Percentiles rank a stretch among this genome's conserved stretches.
These are phyloP conservation scores for Verticillium nonalfalfae DNA, from an alignment of 2,329 filamentous ascomycete genomes.

Conservation along the genomic window DNA sequence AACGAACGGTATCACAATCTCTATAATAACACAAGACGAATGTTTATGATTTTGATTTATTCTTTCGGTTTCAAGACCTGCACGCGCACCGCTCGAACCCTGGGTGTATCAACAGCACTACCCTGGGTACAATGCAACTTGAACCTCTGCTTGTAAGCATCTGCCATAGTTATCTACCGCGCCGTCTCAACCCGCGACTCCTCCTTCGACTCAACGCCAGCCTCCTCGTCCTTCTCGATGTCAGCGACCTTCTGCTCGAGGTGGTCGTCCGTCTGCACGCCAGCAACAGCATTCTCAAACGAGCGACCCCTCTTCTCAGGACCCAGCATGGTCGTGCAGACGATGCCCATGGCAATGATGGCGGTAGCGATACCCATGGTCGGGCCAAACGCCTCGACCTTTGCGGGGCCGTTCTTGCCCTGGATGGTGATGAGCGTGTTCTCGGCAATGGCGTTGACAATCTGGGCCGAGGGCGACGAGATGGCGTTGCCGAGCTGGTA, in stretches of 20 bases:
- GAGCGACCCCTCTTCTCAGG: constrained; percentile 67
- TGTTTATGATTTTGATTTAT: no score
- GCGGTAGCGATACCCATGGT: constrained; percentile 72
- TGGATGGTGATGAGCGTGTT: constrained; percentile 47
- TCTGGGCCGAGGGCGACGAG: constrained; percentile 66
- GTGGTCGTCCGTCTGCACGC: constrained; percentile 18
- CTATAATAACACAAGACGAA: no score
- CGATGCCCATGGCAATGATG: constrained; percentile 67
- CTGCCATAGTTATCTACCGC: background rate
- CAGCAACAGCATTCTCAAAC: constrained; percentile 54
- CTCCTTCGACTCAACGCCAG: background rate
- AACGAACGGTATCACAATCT: no score
- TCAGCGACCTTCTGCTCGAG: constrained; percentile 17
- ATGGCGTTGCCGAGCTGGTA: constrained; percentile 75
- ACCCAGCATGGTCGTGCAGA: constrained; percentile 60
- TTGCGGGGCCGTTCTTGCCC: background rate
- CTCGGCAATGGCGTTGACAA: constrained; percentile 70
- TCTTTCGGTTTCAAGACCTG: no score
- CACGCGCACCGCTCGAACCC: no score
- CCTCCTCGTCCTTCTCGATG: constrained; percentile 16
- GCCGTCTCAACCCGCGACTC: background rate
- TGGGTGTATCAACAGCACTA: no score
- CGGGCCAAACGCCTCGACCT: constrained; percentile 64
- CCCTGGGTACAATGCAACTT: background rate
- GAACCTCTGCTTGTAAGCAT: background rate